Evolutionary conservation across 2,329 filamentous ascomycete genomes (phyloP).

Genomic region (Daldinia sp.): DNA sequence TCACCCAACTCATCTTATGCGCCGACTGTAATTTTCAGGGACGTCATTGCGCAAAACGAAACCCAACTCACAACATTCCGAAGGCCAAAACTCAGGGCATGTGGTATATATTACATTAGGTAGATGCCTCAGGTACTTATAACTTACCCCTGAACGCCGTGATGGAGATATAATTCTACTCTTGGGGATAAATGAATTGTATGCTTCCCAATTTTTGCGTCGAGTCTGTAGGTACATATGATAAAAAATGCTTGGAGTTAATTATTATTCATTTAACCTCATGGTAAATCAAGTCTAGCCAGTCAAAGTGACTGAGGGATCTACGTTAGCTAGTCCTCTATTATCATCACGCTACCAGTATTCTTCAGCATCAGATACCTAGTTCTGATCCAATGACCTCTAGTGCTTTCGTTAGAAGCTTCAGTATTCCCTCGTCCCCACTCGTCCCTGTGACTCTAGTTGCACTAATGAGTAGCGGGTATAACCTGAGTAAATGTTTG

Average conservation of each 20-base stretch:
- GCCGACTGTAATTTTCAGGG: not conserved
- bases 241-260: not conserved
- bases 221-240: too few species aligned
- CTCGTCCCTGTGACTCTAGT: constrained; percentile 66
- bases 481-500: constrained; percentile 84
- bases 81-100: not conserved
- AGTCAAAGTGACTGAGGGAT: not conserved
- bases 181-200: not conserved
- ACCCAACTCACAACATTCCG: not conserved
- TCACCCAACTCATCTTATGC: not conserved
- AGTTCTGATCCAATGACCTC: constrained; percentile 72
- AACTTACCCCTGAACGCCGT: not conserved
- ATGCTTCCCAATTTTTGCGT: not conserved
- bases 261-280: not conserved
- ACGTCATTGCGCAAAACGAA: not conserved
- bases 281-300: not conserved
- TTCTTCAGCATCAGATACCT: constrained; percentile 50
- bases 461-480: constrained; percentile 79
- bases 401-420: constrained; percentile 69
- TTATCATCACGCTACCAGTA: not conserved
- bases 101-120: not conserved
- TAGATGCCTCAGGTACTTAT: not conserved
- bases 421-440: constrained; percentile 71
- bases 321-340: not conserved
- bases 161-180: constrained; percentile 1